These are phyloP conservation scores for Podospora conica DNA, from an alignment of 495 filamentous ascomycete species.

Conservation along the genomic window DNA sequence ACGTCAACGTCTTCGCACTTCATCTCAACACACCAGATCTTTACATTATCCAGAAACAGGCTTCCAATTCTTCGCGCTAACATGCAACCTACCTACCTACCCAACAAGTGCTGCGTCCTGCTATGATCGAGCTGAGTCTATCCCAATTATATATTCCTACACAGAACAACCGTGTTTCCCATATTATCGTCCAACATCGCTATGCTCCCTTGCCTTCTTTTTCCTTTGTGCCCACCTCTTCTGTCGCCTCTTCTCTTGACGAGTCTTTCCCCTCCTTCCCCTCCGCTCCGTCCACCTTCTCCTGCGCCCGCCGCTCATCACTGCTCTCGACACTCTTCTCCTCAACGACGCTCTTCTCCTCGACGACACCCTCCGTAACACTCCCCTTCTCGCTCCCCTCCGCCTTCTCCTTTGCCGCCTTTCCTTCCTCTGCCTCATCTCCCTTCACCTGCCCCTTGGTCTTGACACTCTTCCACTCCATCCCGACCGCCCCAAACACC, in stretches of 20 bases:
- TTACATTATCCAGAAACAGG: too few relatives aligned
- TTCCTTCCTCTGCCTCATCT: constrained; percentile 60
- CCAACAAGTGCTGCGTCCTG: too few relatives aligned
- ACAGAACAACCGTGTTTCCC: neutral
- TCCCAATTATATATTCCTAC: too few relatives aligned
- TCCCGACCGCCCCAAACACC: constrained; percentile 49
- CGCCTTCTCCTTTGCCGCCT: constrained; percentile 54
- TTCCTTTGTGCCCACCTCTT: neutral
- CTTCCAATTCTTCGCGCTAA: too few relatives aligned
- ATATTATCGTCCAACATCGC: neutral
- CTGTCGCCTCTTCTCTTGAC: neutral
- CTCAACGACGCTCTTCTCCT: neutral
- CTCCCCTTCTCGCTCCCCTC: constrained; percentile 31
- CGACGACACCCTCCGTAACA: constrained; percentile 12
- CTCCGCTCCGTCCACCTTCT: neutral
- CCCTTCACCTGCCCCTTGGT: constrained; percentile 52
- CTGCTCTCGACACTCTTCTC: neutral
- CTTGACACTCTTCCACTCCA: constrained; percentile 80
- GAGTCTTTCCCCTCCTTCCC: neutral
- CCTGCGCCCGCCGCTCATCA: neutral
- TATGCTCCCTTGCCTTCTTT: neutral
- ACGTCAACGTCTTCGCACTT: too few relatives aligned
- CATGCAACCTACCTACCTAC: neutral
- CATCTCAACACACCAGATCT: too few relatives aligned
- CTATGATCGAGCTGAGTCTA: too few relatives aligned